Percentiles rank a stretch among this genome's conserved stretches.
These are phyloP conservation scores for Coemansia sp. DNA, from an alignment of 192 early-diverging fungal genomes.

Conservation along the genomic window DNA sequence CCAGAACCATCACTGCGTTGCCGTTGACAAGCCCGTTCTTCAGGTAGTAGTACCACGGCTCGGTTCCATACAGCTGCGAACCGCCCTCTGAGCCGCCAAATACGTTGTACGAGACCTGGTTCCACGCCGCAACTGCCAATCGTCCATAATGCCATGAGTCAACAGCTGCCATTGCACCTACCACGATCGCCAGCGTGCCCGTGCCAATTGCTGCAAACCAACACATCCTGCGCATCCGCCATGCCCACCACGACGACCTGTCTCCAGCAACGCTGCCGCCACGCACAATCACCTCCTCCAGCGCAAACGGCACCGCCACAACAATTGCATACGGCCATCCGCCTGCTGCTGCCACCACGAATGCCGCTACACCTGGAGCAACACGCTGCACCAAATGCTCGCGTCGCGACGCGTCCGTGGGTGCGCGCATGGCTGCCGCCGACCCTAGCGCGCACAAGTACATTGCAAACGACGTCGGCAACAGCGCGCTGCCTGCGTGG, in stretches of 20 bases:
- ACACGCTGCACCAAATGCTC: constrained; percentile 40
- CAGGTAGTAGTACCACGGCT: constrained; percentile 93
- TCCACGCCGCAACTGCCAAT: constrained; percentile 71
- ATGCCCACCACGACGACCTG: constrained; percentile 11
- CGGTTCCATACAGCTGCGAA: constrained; percentile 84
- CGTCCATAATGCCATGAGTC: constrained; percentile 80
- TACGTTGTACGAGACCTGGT: constrained; percentile 92
- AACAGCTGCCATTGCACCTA: constrained; percentile 59
- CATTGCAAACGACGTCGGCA: constrained; percentile 96
- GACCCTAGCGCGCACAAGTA: constrained; percentile 74
- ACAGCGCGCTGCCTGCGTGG: constrained; percentile 73
- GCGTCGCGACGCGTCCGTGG: constrained; percentile 38
- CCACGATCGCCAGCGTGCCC: constrained; percentile 20
- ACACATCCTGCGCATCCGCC: constrained; percentile 30
- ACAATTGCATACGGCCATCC: constrained; percentile 91
- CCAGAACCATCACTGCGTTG: constrained; percentile 76
- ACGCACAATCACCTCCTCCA: constrained; percentile 67
- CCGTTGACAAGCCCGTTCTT: constrained; percentile 89
- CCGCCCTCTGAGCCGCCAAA: constrained; percentile 62
- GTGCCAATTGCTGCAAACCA: constrained; percentile 36
- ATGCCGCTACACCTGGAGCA: constrained; percentile 59
- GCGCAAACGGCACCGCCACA: constrained; percentile 70
- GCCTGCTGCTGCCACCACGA: constrained; percentile 63
- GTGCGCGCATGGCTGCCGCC: constrained; percentile 62
- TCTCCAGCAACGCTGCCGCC: constrained; percentile 7